Evolutionary conservation across 1,284 basidiomycete species (phyloP).

Genomic region (Leccinum griseonigrum): DNA sequence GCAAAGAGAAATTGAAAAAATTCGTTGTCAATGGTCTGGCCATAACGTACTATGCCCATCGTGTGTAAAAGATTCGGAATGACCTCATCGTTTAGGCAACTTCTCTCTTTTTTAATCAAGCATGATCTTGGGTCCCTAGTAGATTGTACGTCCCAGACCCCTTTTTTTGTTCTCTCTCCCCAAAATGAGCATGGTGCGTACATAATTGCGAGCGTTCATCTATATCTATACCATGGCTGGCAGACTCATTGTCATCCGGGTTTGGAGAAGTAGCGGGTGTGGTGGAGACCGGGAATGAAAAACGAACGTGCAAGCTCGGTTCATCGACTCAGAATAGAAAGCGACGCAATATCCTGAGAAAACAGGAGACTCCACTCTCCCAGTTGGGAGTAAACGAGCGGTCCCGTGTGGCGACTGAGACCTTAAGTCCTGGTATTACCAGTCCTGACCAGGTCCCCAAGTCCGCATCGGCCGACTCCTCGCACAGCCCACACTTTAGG

Average conservation of each 20-base stretch:
- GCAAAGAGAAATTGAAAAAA: not conserved
- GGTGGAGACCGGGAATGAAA: slow-evolving; percentile 12
- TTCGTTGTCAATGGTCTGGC: not conserved
- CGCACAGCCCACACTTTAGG: not conserved
- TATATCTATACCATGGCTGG: not conserved
- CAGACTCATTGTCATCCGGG: not conserved
- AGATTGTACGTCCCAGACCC: not conserved
- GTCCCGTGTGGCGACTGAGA: not conserved
- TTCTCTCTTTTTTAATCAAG: not conserved
- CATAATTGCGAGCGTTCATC: not conserved
- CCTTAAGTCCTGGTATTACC: not conserved
- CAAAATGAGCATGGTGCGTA: not conserved
- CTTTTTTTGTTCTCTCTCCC: not conserved
- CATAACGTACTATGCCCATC: not conserved
- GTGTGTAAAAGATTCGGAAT: slow-evolving; percentile 13
- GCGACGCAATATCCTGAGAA: not conserved
- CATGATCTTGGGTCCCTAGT: not conserved
- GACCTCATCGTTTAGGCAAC: slow-evolving; percentile 4
- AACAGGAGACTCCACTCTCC: not conserved
- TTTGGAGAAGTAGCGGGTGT: not conserved
- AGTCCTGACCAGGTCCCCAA: not conserved
- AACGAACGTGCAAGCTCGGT: not conserved
- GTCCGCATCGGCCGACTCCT: not conserved
- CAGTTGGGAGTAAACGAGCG: not conserved
- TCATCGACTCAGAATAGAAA: slow-evolving; percentile 3